Percentiles rank a stretch among this genome's conserved stretches.
Evolutionary conservation across 345 rosid species (phyloP).

Genomic region (Eucalyptus polyanthemos): DNA sequence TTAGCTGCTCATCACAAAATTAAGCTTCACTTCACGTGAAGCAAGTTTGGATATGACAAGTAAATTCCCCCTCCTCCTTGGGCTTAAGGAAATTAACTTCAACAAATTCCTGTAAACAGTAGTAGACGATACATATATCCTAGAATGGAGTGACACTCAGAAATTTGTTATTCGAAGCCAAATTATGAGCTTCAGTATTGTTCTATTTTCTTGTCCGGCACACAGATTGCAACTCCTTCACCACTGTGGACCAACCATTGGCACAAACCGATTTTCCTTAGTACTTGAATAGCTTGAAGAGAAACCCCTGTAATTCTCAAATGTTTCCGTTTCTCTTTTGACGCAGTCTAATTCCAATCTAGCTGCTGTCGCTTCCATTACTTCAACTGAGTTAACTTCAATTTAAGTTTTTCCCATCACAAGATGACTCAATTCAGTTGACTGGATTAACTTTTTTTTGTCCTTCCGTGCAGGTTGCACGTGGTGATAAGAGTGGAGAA

Average conservation of each 20-base stretch:
- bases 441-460: not conserved
- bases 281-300: not conserved
- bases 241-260: not conserved
- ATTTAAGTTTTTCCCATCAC: not conserved
- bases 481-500: slow-evolving; percentile 92
- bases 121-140: not conserved
- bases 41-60: not conserved
- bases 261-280: not conserved
- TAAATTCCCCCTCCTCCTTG: not conserved
- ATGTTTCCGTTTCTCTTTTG: not conserved
- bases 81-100: not conserved
- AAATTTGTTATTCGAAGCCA: not conserved
- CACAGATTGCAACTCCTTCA: not conserved
- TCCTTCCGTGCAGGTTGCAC: slow-evolving; percentile 62
- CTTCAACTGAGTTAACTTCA: not conserved
- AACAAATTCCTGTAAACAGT: not conserved
- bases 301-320: not conserved
- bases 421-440: not conserved
- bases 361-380: not conserved
- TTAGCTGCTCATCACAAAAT: not conserved
- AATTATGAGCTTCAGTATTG: not conserved
- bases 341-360: not conserved
- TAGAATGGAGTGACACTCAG: not conserved
- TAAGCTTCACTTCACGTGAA: not conserved
- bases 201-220: not conserved